These are phyloP conservation scores for Ulvella scutata DNA, from an alignment of 139 green algal genomes.

Conservation along the genomic window DNA sequence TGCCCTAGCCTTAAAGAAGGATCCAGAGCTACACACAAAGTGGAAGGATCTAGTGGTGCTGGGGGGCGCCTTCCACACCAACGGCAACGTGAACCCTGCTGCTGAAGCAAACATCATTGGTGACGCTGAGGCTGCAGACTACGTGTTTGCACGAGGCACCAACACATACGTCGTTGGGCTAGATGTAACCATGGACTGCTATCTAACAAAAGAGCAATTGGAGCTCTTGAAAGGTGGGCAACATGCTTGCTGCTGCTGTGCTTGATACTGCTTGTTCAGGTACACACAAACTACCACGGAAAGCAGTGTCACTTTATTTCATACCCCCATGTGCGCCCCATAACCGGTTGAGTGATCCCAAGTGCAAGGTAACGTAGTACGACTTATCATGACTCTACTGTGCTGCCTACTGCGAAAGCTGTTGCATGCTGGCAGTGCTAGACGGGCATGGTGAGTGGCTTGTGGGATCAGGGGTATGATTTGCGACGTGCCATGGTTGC, in stretches of 20 bases:
- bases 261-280: no score
- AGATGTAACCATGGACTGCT: slow-evolving; percentile 48
- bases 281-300: no score
- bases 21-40: slow-evolving; percentile 33
- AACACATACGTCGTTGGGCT: slow-evolving; percentile 33
- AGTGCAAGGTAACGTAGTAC: no score
- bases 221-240: slow-evolving; percentile 16
- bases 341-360: no score
- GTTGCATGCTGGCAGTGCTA: no score
- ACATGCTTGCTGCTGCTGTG: not conserved
- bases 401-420: no score
- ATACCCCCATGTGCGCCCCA: no score
- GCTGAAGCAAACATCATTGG: slow-evolving; percentile 65
- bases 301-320: no score
- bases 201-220: slow-evolving; percentile 21
- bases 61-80: slow-evolving; percentile 62
- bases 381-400: no score
- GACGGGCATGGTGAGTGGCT: no score
- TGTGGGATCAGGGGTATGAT: no score
- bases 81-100: slow-evolving; percentile 74
- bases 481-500: no score
- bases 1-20: slow-evolving; percentile 53
- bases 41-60: slow-evolving; percentile 51
- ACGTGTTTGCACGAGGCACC: slow-evolving; percentile 28
- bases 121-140: slow-evolving; percentile 56